A percentile compares a stretch with the other conserved stretches of the same genome.
Evolutionary conservation across 805 yeast genomes (phyloP).

Genomic region (Sugiyamaella chiloensis): DNA sequence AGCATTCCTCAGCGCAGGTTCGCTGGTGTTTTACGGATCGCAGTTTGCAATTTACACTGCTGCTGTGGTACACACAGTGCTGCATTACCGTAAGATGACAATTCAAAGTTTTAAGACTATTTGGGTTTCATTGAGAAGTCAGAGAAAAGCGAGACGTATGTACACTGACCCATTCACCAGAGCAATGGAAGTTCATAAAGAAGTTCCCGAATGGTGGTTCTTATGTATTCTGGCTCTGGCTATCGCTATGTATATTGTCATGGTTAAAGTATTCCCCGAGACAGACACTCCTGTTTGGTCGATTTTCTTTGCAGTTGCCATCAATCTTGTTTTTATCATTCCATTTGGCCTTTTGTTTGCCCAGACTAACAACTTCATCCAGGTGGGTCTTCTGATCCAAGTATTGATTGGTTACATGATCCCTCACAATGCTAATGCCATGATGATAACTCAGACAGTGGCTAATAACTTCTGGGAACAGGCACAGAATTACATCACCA

Average conservation of each 20-base stretch:
- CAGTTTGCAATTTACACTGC: conserved; percentile 56
- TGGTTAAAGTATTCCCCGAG: conserved; percentile 22
- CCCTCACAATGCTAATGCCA: conserved; percentile 45
- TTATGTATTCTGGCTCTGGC: conserved; percentile 44
- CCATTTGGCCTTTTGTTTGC: conserved; percentile 63
- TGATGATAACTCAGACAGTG: conserved; percentile 31
- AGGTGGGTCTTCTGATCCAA: conserved; percentile 60
- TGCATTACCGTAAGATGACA: conserved; percentile 16
- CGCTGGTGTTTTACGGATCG: conserved; percentile 46
- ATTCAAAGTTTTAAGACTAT: conserved; percentile 8
- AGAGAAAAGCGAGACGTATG: conserved; percentile 8
- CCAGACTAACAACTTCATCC: conserved; percentile 54
- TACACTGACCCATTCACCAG: conserved; percentile 17
- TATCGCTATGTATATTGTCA: conserved; percentile 30
- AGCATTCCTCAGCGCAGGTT: conserved; percentile 61
- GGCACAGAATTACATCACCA: conserved; percentile 52
- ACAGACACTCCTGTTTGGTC: conserved; percentile 41
- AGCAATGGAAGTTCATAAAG: conserved; percentile 11
- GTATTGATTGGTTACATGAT: conserved; percentile 61
- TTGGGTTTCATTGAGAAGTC: conserved; percentile 14
- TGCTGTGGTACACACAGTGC: conserved; percentile 42
- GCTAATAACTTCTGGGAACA: conserved; percentile 38
- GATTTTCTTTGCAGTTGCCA: conserved; percentile 49
- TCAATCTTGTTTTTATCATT: conserved; percentile 55
- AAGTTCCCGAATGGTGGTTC: conserved; percentile 56